These are phyloP conservation scores for Nepenthes mirabilis DNA, from an alignment of 148 eudicot genomes.

Conservation along the genomic window DNA sequence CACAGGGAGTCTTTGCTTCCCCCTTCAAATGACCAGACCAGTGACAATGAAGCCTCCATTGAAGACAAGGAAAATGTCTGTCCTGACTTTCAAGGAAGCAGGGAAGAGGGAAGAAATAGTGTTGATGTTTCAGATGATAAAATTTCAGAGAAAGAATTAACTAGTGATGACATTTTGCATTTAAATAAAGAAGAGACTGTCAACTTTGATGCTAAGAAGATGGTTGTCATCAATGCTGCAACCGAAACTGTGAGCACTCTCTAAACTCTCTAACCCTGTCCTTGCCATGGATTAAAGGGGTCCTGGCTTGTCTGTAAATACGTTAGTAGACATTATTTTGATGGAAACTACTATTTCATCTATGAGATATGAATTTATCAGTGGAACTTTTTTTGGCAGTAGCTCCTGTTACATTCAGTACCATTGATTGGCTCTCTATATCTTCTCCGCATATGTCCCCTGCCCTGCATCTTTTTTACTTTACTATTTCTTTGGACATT, in stretches of 20 bases:
- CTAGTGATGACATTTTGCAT: conserved; percentile 4
- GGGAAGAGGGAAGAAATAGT: conserved; percentile 11
- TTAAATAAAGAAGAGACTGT: conserved; percentile 17
- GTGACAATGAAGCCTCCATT: conserved; percentile 5
- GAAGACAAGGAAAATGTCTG: conserved; percentile 57
- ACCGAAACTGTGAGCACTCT: conserved; percentile 30
- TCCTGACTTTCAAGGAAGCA: conserved; percentile 11
- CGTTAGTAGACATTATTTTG: too few relatives aligned
- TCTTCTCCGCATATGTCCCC: too few relatives aligned
- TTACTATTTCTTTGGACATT: too few relatives aligned
- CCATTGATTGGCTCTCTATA: too few relatives aligned
- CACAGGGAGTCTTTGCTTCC: conserved; percentile 12
- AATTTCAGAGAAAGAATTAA: conserved; percentile 11
- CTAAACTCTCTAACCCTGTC: not conserved
- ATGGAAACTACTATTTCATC: too few relatives aligned
- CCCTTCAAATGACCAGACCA: conserved; percentile 19
- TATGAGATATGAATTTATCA: too few relatives aligned
- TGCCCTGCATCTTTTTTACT: too few relatives aligned
- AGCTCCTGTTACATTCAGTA: too few relatives aligned
- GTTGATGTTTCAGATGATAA: conserved; percentile 4
- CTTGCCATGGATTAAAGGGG: not conserved
- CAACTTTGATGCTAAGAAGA: conserved; percentile 11
- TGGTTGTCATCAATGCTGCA: conserved; percentile 14
- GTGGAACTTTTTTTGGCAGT: too few relatives aligned
- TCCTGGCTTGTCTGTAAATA: not conserved